Conservation (phyloP, 805 yeast genomes). For the Myxozyma monticola region DNA sequence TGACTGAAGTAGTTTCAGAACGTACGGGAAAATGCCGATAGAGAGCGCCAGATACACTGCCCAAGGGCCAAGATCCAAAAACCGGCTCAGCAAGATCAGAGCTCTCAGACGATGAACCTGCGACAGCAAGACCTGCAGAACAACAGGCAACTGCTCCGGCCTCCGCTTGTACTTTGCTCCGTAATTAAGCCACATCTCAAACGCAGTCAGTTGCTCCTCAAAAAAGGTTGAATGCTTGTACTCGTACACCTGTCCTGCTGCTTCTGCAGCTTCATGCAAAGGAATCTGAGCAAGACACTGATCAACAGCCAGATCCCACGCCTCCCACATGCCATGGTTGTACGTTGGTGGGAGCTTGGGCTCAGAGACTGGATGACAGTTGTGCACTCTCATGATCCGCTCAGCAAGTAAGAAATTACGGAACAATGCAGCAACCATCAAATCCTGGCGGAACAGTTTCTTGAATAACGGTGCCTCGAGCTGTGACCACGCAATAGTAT, state of each 20-base stretch:
- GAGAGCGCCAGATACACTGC: slow-evolving; percentile 91
- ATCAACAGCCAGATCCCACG: slow-evolving; percentile 97
- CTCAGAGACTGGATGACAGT: slow-evolving; percentile 91
- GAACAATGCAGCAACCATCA: slow-evolving; percentile 94
- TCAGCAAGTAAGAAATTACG: slow-evolving; percentile 90
- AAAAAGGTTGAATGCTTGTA: slow-evolving; percentile 92
- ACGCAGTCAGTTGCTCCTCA: slow-evolving; percentile 94
- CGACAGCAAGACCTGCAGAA: slow-evolving; percentile 84
- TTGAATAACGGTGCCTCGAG: slow-evolving; percentile 85
- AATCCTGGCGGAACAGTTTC: slow-evolving; percentile 86
- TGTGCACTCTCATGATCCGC: slow-evolving; percentile 87
- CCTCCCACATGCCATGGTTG: slow-evolving; percentile 92
- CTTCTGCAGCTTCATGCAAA: slow-evolving; percentile 39
- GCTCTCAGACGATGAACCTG: slow-evolving; percentile 94
- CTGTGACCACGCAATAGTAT: slow-evolving; percentile 96
- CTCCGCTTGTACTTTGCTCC: slow-evolving; percentile 81
- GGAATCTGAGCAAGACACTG: slow-evolving; percentile 69
- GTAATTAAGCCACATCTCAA: slow-evolving; percentile 92
- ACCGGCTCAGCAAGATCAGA: slow-evolving; percentile 74
- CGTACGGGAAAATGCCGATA: slow-evolving; percentile 95
- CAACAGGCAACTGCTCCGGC: slow-evolving; percentile 94
- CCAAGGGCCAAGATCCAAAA: slow-evolving; percentile 95
- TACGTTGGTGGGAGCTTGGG: slow-evolving; percentile 87
- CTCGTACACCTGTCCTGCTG: slow-evolving; percentile 44
- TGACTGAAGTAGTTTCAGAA: slow-evolving; percentile 80